These are phyloP conservation scores for Orbilia javanica DNA, from an alignment of 2,329 filamentous ascomycete species.

Conservation along the genomic window DNA sequence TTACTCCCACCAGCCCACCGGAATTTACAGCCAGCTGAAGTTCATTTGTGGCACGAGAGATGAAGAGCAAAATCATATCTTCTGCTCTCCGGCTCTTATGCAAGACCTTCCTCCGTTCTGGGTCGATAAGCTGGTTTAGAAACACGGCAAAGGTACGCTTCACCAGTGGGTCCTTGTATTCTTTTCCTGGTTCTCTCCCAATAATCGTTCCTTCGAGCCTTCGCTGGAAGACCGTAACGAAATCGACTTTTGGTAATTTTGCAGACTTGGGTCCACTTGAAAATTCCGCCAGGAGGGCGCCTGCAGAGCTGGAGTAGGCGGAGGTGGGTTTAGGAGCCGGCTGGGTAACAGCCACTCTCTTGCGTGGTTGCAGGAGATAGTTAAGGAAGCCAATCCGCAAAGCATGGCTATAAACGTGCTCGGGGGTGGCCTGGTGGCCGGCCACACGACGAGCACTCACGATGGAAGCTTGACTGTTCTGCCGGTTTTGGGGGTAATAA, in stretches of 20 bases:
- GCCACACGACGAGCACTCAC: constrained; percentile 66
- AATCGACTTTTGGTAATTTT: constrained; percentile 75
- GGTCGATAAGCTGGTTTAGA: constrained; percentile 91
- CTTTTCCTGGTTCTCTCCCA: constrained; percentile 84
- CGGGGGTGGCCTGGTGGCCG: constrained; percentile 65
- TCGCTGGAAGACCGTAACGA: constrained; percentile 79
- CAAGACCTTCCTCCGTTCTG: constrained; percentile 87
- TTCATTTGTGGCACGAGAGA: constrained; percentile 92
- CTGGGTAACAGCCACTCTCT: constrained; percentile 81
- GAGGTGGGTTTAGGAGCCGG: constrained; percentile 70
- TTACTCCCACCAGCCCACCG: constrained; percentile 52
- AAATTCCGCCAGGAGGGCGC: constrained; percentile 66
- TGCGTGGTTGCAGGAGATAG: constrained; percentile 90
- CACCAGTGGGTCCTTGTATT: constrained; percentile 89
- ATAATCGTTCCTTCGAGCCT: constrained; percentile 83
- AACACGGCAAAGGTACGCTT: constrained; percentile 96
- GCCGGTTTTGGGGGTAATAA: constrained; percentile 48
- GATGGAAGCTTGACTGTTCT: constrained; percentile 64
- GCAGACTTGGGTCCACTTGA: constrained; percentile 77
- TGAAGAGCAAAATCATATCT: constrained; percentile 94
- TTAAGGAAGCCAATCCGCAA: constrained; percentile 90
- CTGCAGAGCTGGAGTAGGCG: constrained; percentile 79
- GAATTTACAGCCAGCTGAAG: constrained; percentile 69
- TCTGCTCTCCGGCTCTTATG: constrained; percentile 95
- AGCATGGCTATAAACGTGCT: constrained; percentile 92